phyloP scores from a whole-genome alignment of 768 basidiomycete species.

The Chlorophyllum brunneum region DNA sequence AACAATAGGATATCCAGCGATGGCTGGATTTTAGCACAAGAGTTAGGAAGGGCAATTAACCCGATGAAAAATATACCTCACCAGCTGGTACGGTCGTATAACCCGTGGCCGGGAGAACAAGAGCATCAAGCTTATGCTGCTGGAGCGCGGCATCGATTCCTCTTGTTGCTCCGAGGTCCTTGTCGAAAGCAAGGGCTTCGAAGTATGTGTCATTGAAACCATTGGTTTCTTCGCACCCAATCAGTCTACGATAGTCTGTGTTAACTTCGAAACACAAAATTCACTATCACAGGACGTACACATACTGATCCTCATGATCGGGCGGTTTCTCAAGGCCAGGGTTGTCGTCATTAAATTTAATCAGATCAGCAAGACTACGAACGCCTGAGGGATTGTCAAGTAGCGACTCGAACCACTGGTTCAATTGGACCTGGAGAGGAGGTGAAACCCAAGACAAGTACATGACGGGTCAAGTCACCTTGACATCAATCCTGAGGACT shows the following conservation, averaged over 20 bases:
- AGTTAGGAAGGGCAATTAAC: constrained; percentile 13
- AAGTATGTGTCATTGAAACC: constrained; percentile 43
- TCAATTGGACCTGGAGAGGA: constrained; percentile 43
- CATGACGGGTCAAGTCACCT: constrained; percentile 29
- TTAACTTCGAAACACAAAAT: background rate
- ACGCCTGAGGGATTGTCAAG: constrained; percentile 54
- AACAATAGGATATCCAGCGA: constrained; percentile 64
- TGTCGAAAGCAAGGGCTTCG: constrained; percentile 38
- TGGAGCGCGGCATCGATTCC: constrained; percentile 54
- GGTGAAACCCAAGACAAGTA: background rate
- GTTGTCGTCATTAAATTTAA: constrained; percentile 52
- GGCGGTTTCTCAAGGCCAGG: constrained; percentile 43
- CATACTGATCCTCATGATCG: constrained; percentile 33
- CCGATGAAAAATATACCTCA: constrained; percentile 11
- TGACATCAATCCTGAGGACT: constrained; percentile 54
- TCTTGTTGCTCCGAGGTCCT: constrained; percentile 42
- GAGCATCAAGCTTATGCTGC: constrained; percentile 43
- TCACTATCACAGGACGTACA: constrained; percentile 20
- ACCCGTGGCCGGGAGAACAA: constrained; percentile 43
- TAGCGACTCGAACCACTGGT: constrained; percentile 43
- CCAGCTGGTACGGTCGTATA: constrained; percentile 36
- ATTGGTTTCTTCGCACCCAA: constrained; percentile 32
- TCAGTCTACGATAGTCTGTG: constrained; percentile 25
- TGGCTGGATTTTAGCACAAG: constrained; percentile 31
- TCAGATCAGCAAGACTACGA: constrained; percentile 50